Base-by-base conservation (phyloP, 2,329 filamentous ascomycete species). In the Cercospora brassicicola region DNA sequence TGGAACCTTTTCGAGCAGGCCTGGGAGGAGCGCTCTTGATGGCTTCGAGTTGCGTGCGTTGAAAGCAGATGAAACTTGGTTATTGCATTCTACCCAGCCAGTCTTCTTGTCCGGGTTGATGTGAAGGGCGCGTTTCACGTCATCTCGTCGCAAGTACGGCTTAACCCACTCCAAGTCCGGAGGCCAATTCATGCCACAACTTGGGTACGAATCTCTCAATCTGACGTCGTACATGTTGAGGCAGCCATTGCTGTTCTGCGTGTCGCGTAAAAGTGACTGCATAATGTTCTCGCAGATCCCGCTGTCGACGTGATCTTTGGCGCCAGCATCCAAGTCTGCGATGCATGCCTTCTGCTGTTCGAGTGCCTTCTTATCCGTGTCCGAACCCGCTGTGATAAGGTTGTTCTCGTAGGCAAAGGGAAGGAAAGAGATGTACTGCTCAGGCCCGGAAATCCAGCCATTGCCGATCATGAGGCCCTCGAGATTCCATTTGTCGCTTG, bases 131-230 rank as follows among this genome's bases (percentile, higher is more conserved):
- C 84, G 76, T 28, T 88, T 84, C 13, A 99, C 95, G 59, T 97
- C 93, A n/a, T 84, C 76, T 66, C 90, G 89, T 67, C 92, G 91
- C 62, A 99, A 87, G 79, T 98, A 99, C 0, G 93, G 92, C 5
- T 88, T 92, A 23, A 99, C 87, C 60, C 86, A 78, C 57, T 81
- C 80, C 76, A 99, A 84, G 81, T 99, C 95, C 71, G 93, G 91
- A 33, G 95, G 95, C 96, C 96, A 99, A 82, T 93, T 94, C 94
- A 97, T 97, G 73, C 95, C 95, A 79, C 95, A 99, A 70, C 90
- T 90, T 4, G 92, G 91, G 79, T 88, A 93, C 6, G 82, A 83
- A 79, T 99, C 95, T 71, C 85, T 89, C 57, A 97, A 85, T 57
- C 94, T 92, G 63, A 98, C 87, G 79, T 99, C 95, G 80, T 99